phyloP scores from a whole-genome alignment of 202 grass and related monocot species.

The Hordeum pubiflorum region DNA sequence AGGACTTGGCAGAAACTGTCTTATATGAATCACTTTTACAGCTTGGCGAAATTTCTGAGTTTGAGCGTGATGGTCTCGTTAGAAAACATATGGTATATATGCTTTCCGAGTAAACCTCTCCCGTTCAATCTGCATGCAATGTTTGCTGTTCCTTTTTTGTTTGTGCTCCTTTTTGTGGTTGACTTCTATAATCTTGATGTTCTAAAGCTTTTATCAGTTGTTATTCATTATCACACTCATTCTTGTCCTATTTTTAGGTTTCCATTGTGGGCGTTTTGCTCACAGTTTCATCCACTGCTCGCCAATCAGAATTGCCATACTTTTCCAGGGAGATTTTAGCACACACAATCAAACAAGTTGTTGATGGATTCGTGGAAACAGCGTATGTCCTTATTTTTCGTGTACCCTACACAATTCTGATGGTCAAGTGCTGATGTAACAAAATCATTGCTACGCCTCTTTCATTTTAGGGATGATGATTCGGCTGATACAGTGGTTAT shows the following conservation, averaged over 20 bases:
- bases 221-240: neutral
- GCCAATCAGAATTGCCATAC: slow-evolving; percentile 53
- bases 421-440: slow-evolving; percentile 2
- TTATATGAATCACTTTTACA: slow-evolving; percentile 75
- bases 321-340: slow-evolving; percentile 63
- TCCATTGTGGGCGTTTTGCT: slow-evolving; percentile 77
- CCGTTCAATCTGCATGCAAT: neutral
- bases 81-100: slow-evolving; percentile 97
- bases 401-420: slow-evolving; percentile 1
- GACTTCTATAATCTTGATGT: slow-evolving; percentile 5
- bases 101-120: neutral
- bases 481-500: slow-evolving; percentile 38
- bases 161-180: slow-evolving; percentile 7
- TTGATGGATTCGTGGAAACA: slow-evolving; percentile 86
- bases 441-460: slow-evolving; percentile 11
- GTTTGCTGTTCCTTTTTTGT: neutral
- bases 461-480: slow-evolving; percentile 63
- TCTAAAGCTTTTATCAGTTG: slow-evolving; percentile 5
- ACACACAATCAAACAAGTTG: slow-evolving; percentile 68
- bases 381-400: slow-evolving; percentile 30
- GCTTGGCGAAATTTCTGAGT: slow-evolving; percentile 71
- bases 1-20: slow-evolving; percentile 60
- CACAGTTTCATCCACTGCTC: slow-evolving; percentile 44
- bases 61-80: slow-evolving; percentile 85
- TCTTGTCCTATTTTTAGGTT: slow-evolving; percentile 54